phyloP scores from a whole-genome alignment of 257 asterid genomes.

The Ajuga chamaepitys region DNA sequence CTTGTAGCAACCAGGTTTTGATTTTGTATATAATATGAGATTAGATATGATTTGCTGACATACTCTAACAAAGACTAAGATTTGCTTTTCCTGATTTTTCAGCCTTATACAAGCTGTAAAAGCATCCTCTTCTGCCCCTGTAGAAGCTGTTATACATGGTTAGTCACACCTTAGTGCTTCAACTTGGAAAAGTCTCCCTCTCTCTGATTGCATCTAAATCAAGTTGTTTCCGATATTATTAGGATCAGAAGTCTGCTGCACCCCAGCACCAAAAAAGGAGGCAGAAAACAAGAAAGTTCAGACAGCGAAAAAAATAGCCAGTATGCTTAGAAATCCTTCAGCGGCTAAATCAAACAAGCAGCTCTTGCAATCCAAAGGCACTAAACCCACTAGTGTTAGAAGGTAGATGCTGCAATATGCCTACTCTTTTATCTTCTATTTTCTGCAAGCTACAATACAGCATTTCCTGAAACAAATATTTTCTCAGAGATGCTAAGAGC shows the following conservation, averaged over 20 bases:
- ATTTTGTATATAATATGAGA: too few species aligned
- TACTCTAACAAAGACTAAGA: not conserved
- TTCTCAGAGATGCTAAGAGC: constrained; percentile 47
- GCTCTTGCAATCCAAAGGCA: constrained; percentile 40
- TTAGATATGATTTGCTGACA: too few species aligned
- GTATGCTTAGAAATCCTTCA: constrained; percentile 57
- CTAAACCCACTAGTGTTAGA: constrained; percentile 44
- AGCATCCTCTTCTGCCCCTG: constrained; percentile 14
- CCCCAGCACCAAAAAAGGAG: constrained; percentile 49
- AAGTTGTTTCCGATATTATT: not conserved
- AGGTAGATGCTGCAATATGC: constrained; percentile 28
- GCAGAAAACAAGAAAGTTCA: constrained; percentile 38
- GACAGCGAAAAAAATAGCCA: constrained; percentile 61
- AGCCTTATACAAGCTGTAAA: constrained; percentile 14
- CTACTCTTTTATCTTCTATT: not conserved
- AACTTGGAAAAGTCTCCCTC: not conserved
- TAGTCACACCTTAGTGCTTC: too few species aligned
- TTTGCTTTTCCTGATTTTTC: constrained; percentile 11
- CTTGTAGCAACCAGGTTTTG: not conserved
- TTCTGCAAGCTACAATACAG: not conserved
- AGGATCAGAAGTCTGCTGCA: constrained; percentile 45
- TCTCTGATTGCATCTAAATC: constrained; percentile 5
- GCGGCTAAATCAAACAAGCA: constrained; percentile 49
- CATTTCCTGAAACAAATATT: constrained; percentile 5
- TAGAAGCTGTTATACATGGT: constrained; percentile 30